These are phyloP conservation scores for Solanum sitiens DNA, from an alignment of 257 asterid species.

Conservation along the genomic window DNA sequence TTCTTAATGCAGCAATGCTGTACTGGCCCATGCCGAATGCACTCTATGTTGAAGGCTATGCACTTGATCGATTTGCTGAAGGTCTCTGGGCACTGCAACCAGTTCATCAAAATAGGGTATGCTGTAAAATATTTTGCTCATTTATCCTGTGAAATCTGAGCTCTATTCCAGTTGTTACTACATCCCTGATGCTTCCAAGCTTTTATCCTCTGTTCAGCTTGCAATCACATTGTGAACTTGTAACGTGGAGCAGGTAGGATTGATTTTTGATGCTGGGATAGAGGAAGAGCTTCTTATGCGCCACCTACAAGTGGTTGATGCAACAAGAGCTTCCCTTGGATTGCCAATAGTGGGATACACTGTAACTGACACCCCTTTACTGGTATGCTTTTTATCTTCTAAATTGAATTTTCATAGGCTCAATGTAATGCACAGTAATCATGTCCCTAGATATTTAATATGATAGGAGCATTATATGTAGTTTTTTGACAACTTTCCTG, in stretches of 20 bases:
- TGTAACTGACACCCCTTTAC: constrained; percentile 72
- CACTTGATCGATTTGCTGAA: constrained; percentile 86
- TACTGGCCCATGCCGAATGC: constrained; percentile 93
- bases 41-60: constrained; percentile 87
- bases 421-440: background rate
- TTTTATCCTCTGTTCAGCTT: background rate
- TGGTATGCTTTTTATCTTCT: constrained; percentile 26
- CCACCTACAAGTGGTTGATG: constrained; percentile 87
- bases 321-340: constrained; percentile 94
- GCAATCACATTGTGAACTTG: constrained; percentile 2
- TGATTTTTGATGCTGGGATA: constrained; percentile 85
- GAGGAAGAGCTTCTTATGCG: constrained; percentile 77
- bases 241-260: constrained; percentile 50
- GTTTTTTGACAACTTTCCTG: background rate
- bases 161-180: background rate
- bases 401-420: background rate
- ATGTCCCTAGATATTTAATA: background rate
- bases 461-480: background rate
- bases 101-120: constrained; percentile 83
- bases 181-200: background rate
- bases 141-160: background rate
- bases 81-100: constrained; percentile 84
- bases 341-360: constrained; percentile 57
- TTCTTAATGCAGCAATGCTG: constrained; percentile 98
- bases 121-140: background rate